Base-by-base conservation (phyloP, 768 basidiomycete genomes). In the Amanita inopinata region DNA sequence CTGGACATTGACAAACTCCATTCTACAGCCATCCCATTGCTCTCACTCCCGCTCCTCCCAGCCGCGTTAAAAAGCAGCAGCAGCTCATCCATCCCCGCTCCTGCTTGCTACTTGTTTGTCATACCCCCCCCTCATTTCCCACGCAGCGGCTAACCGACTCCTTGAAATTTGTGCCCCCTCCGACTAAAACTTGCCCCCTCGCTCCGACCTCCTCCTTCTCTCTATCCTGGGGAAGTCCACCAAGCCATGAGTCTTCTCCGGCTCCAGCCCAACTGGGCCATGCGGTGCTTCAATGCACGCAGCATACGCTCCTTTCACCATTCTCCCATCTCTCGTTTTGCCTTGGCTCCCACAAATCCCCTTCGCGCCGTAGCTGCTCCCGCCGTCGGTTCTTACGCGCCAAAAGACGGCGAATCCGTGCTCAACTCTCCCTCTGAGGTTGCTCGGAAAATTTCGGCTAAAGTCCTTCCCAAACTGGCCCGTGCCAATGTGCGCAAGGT, bases 391-490 rank as follows among this genome's bases (percentile, higher is more conserved):
- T 70, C 74, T 12, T 86, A 81, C 55, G 59, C 55, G 20, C 74
- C 73, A 34, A 77, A 80, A 49, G 74, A 80, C 35, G 73, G 72
- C 40, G 81, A 86, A 54, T 79, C 81, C 51, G 83, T 87, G 47
- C 76, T 96, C 58, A 93, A 81, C 60, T 93, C 92, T 0, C 89
- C 96, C 4, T 96, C 92, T 3, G 94, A 94, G 55, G 71, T 98
- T 46, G 96, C 96, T 10, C 78, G 93, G 51, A 83, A 76, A 57
- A 80, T 99, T 46, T 96, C 92, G 7, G 92, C 93, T 22, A 88
- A 83, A 54, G 94, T 98, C 44, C 73, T 99, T 15, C 93, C 96
- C 24, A 86, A 88, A 56, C 71, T 97, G 24, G 82, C 86, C 32
- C 80, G 90, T 27, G 88, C 93, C 10, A 78, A 96, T 51, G 92